Evolutionary conservation across 176 grass and related monocot genomes (phyloP), one percentile per base, ranked within the genome.

Genomic region (Carex myosuroides): DNA sequence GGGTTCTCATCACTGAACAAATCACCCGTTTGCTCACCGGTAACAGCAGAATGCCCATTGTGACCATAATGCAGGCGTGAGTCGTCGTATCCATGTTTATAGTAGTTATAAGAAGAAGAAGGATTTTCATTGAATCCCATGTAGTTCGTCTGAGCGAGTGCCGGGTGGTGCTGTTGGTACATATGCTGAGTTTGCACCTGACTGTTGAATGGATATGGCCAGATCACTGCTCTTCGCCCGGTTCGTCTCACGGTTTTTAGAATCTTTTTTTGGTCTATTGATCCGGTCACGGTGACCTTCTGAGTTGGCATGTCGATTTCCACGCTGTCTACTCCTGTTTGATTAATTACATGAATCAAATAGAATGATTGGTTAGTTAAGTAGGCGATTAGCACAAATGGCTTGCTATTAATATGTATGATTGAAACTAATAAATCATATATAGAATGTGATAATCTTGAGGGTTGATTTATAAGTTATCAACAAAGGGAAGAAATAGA

Each of bases 1-100:
- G 94, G 82, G 85, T 97, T 97, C 85, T 97, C 94, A 59, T 97
- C 94, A 20, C 90, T 94, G 79, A 97, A 97, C 26, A 92, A 80
- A 60, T 92, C 92, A 2, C 88, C 89, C 17, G 90, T 80, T 79
- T 87, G 85, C 61, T 87, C 81, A 39, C 88, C 89, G 59, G 71
- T 81, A 42, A 90, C 79, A 29, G 82, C 84, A 0, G 91, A 90
- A 85, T 82, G 84, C 14, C 84, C 62, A 56, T 64, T 70, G 58
- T 86, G 79, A 3, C 84, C 70, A 30, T 84, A 88, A 87, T 94
- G 87, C 57, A 98, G 26, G 11, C 72, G 61, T 0, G 90, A 91
- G 82, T 98, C 87, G 69, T 98, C 91, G 82, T 98, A 93, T 13
- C 92, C 90, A 67, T 98, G 92, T 88, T 89, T 91, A 91, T 94